Conservation (phyloP, 352 stramenopile species). For the Globisporangium middletonii region DNA sequence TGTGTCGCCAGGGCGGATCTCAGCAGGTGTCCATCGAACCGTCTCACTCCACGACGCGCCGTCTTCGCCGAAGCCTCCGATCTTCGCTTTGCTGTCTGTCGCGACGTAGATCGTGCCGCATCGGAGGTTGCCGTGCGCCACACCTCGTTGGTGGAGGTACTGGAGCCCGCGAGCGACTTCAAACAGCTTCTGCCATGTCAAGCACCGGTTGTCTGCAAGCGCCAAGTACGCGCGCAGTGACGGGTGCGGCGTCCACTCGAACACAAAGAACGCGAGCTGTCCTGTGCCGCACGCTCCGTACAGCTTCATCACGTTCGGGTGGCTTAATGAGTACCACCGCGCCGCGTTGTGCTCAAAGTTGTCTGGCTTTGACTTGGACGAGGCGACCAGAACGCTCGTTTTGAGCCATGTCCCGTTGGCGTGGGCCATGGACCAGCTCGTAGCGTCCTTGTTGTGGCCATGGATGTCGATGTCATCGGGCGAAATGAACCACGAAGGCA, state of each 20-base stretch:
- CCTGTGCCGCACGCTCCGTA: not conserved
- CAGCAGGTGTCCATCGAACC: too few relatives aligned
- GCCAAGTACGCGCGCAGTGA: not conserved
- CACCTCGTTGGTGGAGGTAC: conserved; percentile 18
- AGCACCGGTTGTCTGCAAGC: not conserved
- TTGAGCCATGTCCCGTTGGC: too few relatives aligned
- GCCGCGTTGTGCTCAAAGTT: not conserved
- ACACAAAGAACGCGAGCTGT: not conserved
- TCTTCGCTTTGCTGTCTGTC: conserved; percentile 6
- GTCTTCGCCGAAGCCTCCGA: too few relatives aligned
- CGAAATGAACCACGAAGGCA: too few relatives aligned
- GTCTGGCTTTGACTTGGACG: not conserved
- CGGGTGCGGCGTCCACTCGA: not conserved
- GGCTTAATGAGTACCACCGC: conserved; percentile 4
- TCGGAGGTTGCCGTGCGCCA: conserved; percentile 14
- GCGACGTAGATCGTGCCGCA: conserved; percentile 9
- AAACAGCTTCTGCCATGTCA: conserved; percentile 12
- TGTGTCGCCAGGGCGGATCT: not conserved
- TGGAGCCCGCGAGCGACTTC: conserved; percentile 19
- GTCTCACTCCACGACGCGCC: too few relatives aligned
- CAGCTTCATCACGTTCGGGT: conserved; percentile 9
- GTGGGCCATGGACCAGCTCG: too few relatives aligned
- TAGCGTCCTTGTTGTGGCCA: too few relatives aligned
- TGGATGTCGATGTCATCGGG: too few relatives aligned
- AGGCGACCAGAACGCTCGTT: too few relatives aligned